Percentiles rank a stretch among this genome's conserved stretches.
Evolutionary conservation across 352 stramenopile genomes (phyloP).

Genomic region (Phytophthora syringae): DNA sequence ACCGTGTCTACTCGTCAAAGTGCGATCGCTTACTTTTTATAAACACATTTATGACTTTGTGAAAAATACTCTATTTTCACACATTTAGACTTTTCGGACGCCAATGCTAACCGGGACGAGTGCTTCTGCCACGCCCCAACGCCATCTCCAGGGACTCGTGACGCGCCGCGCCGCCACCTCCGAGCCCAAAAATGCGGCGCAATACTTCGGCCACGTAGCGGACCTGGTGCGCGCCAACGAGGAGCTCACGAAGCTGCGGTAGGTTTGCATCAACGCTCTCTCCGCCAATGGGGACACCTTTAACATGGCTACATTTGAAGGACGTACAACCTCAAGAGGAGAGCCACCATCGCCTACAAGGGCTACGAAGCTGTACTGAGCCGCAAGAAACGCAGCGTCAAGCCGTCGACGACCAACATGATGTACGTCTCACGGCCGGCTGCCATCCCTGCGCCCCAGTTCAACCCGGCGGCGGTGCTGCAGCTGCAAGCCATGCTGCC

Average conservation of each 20-base stretch:
- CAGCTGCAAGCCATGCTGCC: constrained; percentile 42
- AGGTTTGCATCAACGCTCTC: constrained; percentile 9
- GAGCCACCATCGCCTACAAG: constrained; percentile 59
- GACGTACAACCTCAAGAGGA: constrained; percentile 72
- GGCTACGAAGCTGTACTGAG: constrained; percentile 83
- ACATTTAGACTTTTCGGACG: constrained; percentile 21
- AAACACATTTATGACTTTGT: too few relatives aligned
- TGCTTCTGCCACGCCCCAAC: constrained; percentile 39
- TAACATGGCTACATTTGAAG: constrained; percentile 37
- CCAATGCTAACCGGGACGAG: constrained; percentile 37
- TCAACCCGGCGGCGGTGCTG: constrained; percentile 42
- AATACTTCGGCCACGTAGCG: constrained; percentile 80
- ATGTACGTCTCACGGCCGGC: constrained; percentile 35
- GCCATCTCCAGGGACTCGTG: constrained; percentile 73
- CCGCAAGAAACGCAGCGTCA: constrained; percentile 67
- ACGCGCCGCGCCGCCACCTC: constrained; percentile 52
- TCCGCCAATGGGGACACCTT: constrained; percentile 1
- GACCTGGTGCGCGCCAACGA: constrained; percentile 61
- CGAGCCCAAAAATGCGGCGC: constrained; percentile 63
- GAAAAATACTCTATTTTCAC: too few relatives aligned
- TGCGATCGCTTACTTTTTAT: too few relatives aligned
- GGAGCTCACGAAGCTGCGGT: constrained; percentile 61
- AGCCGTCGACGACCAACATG: constrained; percentile 27
- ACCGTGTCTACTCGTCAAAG: neutral
- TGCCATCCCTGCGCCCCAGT: constrained; percentile 21